A percentile compares a stretch with the other conserved stretches of the same genome.
These are phyloP conservation scores for Scedosporium apiospermum DNA, from an alignment of 2,329 filamentous ascomycete species.

Conservation along the genomic window DNA sequence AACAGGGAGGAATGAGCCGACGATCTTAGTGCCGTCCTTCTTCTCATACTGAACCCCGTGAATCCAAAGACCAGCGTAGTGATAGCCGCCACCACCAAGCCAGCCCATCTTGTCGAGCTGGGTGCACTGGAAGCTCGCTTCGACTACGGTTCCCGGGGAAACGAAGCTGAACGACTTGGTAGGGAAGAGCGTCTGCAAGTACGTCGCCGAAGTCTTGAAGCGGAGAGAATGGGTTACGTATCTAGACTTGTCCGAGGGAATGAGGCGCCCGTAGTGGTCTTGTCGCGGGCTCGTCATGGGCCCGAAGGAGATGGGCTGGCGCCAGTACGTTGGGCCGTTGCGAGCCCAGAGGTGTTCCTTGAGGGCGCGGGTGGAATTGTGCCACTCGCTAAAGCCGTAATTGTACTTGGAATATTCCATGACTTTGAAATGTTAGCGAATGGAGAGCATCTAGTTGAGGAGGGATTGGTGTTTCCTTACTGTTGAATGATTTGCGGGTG, in stretches of 20 bases:
- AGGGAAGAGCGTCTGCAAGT: constrained; percentile 38
- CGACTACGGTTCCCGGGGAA: constrained; percentile 30
- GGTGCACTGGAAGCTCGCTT: constrained; percentile 32
- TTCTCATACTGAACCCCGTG: constrained; percentile 50
- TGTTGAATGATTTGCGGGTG: constrained; percentile 24
- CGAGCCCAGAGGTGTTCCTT: constrained; percentile 10
- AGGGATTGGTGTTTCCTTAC: constrained; percentile 22
- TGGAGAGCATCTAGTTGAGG: background rate
- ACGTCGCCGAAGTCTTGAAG: constrained; percentile 39
- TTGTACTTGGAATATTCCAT: constrained; percentile 4
- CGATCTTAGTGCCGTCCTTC: constrained; percentile 33
- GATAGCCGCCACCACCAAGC: constrained; percentile 52
- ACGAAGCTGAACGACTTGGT: constrained; percentile 30
- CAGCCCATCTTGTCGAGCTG: constrained; percentile 43
- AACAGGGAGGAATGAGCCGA: constrained; percentile 45
- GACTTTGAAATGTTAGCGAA: background rate
- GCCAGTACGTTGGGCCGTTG: constrained; percentile 9
- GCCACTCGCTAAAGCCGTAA: constrained; percentile 13
- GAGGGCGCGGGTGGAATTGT: constrained; percentile 11
- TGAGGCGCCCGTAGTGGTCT: constrained; percentile 4
- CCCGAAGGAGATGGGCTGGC: constrained; percentile 14
- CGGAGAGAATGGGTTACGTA: constrained; percentile 37
- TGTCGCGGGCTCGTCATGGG: constrained; percentile 15
- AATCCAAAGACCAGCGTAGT: constrained; percentile 48
- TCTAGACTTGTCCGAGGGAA: constrained; percentile 13